phyloP scores from a whole-genome alignment of 257 asterid species.

The Jacaranda mimosifolia region DNA sequence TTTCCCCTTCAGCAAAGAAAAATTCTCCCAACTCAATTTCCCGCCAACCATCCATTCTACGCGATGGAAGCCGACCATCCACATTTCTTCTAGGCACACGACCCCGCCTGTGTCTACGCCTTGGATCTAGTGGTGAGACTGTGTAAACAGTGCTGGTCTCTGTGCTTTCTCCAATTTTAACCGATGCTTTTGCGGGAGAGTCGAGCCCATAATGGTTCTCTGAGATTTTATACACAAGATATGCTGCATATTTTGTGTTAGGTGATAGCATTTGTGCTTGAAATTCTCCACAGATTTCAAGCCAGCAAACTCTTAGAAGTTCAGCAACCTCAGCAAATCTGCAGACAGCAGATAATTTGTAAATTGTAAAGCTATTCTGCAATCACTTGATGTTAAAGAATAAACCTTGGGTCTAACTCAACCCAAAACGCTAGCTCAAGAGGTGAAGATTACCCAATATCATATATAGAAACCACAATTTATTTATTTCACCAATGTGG shows the following conservation, averaged over 20 bases:
- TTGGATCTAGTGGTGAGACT: slow-evolving; percentile 7
- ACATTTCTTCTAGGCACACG: no score
- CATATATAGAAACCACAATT: no score
- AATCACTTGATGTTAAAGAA: neutral
- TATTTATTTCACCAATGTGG: no score
- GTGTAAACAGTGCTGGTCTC: slow-evolving; percentile 6
- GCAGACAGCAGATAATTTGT: slow-evolving; percentile 1
- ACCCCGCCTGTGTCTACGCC: no score
- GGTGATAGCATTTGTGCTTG: no score
- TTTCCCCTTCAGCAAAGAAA: neutral
- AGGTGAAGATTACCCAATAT: no score
- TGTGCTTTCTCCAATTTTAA: slow-evolving; percentile 13
- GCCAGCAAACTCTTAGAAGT: slow-evolving; percentile 49
- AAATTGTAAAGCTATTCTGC: neutral
- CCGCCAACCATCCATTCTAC: slow-evolving; percentile 48
- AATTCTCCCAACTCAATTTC: slow-evolving; percentile 48
- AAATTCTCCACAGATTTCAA: slow-evolving; percentile 51
- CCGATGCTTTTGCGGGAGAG: slow-evolving; percentile 30
- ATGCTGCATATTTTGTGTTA: no score
- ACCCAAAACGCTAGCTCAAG: no score
- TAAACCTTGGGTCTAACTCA: no score
- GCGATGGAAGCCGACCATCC: no score
- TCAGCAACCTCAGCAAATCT: slow-evolving; percentile 69
- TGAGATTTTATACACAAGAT: no score
- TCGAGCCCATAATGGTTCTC: slow-evolving; percentile 27